A percentile compares a stretch with the other conserved stretches of the same genome.
These are phyloP conservation scores for Triticum dicoccoides DNA, from an alignment of 176 grass and related monocot genomes.

Conservation along the genomic window DNA sequence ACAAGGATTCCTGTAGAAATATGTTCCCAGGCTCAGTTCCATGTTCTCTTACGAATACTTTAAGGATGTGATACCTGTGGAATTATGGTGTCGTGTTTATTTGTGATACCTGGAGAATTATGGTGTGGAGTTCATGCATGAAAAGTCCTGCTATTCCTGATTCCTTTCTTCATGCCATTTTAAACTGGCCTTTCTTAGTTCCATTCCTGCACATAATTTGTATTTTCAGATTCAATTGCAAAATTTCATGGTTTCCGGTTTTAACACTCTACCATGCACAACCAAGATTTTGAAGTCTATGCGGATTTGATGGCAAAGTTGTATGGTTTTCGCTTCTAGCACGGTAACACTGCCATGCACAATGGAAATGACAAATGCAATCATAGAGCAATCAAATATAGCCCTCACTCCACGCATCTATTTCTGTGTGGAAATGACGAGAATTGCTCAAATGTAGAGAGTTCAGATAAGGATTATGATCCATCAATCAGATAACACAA, in stretches of 20 bases:
- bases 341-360: background rate
- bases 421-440: too few relatives aligned
- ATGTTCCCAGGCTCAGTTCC: background rate
- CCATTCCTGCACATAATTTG: background rate
- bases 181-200: background rate
- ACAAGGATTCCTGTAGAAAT: constrained; percentile 13
- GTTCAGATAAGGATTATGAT: too few relatives aligned
- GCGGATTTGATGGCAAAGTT: background rate
- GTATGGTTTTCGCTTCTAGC: background rate
- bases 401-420: too few relatives aligned
- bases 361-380: too few relatives aligned
- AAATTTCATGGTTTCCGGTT: background rate
- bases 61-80: constrained; percentile 1
- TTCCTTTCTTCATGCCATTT: background rate
- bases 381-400: too few relatives aligned
- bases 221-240: background rate
- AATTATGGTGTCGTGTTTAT: background rate
- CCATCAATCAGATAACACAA: too few relatives aligned
- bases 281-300: background rate
- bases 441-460: too few relatives aligned
- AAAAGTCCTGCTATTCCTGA: background rate
- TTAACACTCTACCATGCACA: background rate
- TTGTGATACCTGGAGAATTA: too few relatives aligned
- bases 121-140: too few relatives aligned
- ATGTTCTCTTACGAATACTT: background rate